Evolutionary conservation across 1,139 yeast genomes (phyloP).

Genomic region (Ashbya aceris): DNA sequence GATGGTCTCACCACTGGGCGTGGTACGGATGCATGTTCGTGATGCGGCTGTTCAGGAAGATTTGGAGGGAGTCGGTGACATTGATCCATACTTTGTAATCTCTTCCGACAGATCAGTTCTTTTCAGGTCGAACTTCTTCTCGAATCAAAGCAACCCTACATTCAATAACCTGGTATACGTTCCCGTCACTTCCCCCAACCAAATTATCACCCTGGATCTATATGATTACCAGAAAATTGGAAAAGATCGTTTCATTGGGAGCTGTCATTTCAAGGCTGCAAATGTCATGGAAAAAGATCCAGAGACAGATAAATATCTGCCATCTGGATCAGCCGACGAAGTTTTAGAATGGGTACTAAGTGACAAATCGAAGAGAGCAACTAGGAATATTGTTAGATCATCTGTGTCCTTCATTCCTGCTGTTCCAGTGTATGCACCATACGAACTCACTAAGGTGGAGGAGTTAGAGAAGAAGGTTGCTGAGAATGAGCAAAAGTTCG

Average conservation of each 20-base stretch:
- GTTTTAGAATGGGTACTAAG: constrained; percentile 26
- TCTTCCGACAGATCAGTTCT: constrained; percentile 48
- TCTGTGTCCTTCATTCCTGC: constrained; percentile 57
- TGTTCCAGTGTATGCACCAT: constrained; percentile 49
- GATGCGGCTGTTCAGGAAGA: constrained; percentile 32
- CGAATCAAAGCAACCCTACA: constrained; percentile 47
- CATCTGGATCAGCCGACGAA: constrained; percentile 34
- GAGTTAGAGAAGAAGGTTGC: constrained; percentile 34
- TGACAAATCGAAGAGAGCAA: constrained; percentile 33
- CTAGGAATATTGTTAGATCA: constrained; percentile 44
- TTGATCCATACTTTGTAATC: constrained; percentile 64
- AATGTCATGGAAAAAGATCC: constrained; percentile 42
- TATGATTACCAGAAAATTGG: constrained; percentile 59
- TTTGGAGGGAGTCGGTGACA: constrained; percentile 56
- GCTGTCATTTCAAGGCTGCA: constrained; percentile 41
- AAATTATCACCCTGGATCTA: constrained; percentile 47
- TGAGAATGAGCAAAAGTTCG: constrained; percentile 34
- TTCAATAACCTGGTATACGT: constrained; percentile 52
- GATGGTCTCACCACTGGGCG: constrained; percentile 47
- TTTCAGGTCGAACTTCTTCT: constrained; percentile 47
- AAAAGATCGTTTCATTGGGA: constrained; percentile 57
- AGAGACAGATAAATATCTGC: constrained; percentile 34
- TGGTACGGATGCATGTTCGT: constrained; percentile 49
- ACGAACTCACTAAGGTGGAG: constrained; percentile 42
- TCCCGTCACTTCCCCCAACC: constrained; percentile 55